Evolutionary conservation across 2,329 filamentous ascomycete species (phyloP), one percentile per base, ranked within the genome.

Genomic region (Hymenoscyphus fructigenus): DNA sequence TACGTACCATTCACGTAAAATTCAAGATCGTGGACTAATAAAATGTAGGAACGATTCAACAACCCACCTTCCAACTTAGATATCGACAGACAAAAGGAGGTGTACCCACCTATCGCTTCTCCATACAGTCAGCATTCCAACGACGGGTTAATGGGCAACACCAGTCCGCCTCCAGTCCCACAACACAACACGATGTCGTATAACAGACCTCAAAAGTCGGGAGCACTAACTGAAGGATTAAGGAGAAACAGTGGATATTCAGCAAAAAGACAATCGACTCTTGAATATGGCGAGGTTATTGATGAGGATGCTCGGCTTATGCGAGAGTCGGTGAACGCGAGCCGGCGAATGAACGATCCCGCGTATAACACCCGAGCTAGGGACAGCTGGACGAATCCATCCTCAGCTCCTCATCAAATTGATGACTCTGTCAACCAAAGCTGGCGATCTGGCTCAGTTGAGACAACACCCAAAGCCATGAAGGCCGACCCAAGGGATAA

Each of bases 271-370:
- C 72, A 73, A 59, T 73, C 74, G 5, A 72, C 68, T 9, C 28
- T 72, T 6, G 71, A 74, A 10, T 70, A 72, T 59, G 68, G 65
- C 12, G 71, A 75, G 38, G 65, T 65, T 32, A 32, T 70, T 4
- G 75, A 77, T 63, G 75, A 76, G 59, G 75, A 76, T 68, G 74
- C 74, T 6, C 68, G 63, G 55, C 68, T 76, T 26, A 58, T 76
- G 15, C 69, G 71, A 44, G 75, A 77, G 58, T 75, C 75, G 10
- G 57, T 73, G 3, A 70, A 68, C 61, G 74, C 74, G 7, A 74
- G 67, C 60, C 69, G 72, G 32, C 66, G 64, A 60, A 47, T 76
- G 57, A 70, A 71, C 29, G 69, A 70, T n/a, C 67, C 70, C 23
- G 65, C 67, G 10, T 69, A 62, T 41, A 29, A 66, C 12, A 53